phyloP scores from a whole-genome alignment of 176 grass and related monocot species.

The Cenchrus americanus region DNA sequence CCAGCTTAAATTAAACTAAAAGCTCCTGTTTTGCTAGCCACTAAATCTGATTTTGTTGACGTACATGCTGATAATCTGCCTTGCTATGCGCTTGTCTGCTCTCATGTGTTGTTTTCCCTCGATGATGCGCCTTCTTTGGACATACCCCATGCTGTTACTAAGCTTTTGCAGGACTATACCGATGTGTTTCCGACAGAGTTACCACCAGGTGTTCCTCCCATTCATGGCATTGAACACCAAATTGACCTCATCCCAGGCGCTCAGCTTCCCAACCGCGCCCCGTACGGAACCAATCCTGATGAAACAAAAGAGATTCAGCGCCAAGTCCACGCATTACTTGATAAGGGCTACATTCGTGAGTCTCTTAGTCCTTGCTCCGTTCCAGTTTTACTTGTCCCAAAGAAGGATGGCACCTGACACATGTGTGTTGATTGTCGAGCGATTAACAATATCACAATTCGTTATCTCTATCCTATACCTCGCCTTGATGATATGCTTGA shows the following conservation, averaged over 20 bases:
- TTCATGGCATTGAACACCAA: neutral
- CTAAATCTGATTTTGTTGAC: neutral
- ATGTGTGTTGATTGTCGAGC: too few species aligned
- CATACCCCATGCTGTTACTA: neutral
- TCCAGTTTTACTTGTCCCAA: too few species aligned
- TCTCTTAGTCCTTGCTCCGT: too few species aligned
- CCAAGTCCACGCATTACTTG: too few species aligned
- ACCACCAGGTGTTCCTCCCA: neutral
- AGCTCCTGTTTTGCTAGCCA: neutral
- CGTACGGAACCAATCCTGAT: neutral
- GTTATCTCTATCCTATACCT: too few species aligned
- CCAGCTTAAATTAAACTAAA: too few species aligned
- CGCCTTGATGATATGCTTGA: too few species aligned
- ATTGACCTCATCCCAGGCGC: neutral
- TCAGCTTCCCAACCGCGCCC: neutral
- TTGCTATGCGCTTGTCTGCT: neutral
- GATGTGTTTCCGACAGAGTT: neutral
- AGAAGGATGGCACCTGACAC: too few species aligned
- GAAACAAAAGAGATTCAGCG: neutral
- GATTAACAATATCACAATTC: too few species aligned
- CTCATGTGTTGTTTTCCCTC: neutral
- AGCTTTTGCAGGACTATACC: neutral
- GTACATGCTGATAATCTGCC: neutral
- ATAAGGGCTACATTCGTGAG: too few species aligned
- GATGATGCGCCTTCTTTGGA: neutral